Conservation (phyloP, 192 early-diverging fungal genomes). For the Phlyctochytrium bullatum region DNA sequence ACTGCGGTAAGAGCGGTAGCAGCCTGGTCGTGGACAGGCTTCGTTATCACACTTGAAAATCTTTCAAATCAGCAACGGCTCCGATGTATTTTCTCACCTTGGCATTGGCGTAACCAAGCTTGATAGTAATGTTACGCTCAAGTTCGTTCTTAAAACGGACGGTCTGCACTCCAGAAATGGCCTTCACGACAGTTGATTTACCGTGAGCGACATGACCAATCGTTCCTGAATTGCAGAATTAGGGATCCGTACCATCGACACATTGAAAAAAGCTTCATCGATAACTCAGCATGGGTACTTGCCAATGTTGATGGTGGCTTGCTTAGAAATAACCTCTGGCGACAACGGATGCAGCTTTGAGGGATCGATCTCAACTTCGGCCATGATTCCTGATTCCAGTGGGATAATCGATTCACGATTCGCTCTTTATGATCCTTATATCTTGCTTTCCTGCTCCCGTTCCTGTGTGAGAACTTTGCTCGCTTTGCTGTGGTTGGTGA, state of each 20-base stretch:
- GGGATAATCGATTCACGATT: too few relatives aligned
- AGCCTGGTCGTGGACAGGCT: constrained; percentile 92
- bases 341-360: constrained; percentile 70
- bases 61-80: constrained; percentile 38
- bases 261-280: constrained; percentile 1
- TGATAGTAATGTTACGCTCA: constrained; percentile 99
- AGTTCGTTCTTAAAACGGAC: constrained; percentile 98
- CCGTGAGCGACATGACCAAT: constrained; percentile 99
- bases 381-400: background rate
- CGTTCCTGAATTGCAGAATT: constrained; percentile 59
- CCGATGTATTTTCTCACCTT: too few relatives aligned
- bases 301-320: constrained; percentile 99
- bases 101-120: constrained; percentile 98
- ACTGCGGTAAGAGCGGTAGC: constrained; percentile 86
- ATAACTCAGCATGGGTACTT: constrained; percentile 5
- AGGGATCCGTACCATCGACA: background rate
- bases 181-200: constrained; percentile 98
- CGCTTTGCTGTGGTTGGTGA: too few relatives aligned
- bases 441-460: too few relatives aligned
- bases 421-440: too few relatives aligned
- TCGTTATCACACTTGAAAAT: constrained; percentile 97
- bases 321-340: constrained; percentile 94
- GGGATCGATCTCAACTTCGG: constrained; percentile 36
- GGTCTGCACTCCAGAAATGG: constrained; percentile 97
- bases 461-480: too few relatives aligned